phyloP scores from a whole-genome alignment of 345 rosid genomes.

The Melaleuca quinquenervia region DNA sequence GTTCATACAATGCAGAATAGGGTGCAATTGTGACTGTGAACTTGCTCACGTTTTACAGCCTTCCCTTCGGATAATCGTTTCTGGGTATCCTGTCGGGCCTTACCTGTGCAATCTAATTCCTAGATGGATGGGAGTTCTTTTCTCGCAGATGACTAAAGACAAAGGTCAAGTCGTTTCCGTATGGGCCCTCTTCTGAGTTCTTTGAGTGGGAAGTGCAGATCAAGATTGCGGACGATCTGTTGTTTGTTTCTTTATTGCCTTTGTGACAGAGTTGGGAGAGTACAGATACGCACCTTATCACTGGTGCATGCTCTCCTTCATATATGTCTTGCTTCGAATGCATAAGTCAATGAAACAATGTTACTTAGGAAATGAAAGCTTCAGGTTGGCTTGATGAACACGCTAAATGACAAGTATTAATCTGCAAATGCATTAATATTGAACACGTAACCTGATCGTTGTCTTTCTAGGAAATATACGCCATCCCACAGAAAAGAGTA shows the following conservation, averaged over 20 bases:
- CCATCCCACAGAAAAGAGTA: not conserved
- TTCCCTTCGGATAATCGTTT: not conserved
- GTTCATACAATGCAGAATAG: not conserved
- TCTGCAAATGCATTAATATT: not conserved
- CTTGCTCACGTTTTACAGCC: not conserved
- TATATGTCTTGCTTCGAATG: not conserved
- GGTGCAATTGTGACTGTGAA: not conserved
- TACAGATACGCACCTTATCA: not conserved
- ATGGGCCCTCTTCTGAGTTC: not conserved
- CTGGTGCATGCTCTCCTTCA: not conserved
- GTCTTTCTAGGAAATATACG: not conserved
- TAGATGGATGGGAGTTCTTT: not conserved
- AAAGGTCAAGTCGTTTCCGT: not conserved
- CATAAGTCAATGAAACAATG: not conserved
- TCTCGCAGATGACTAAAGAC: not conserved
- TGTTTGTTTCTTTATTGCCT: not conserved
- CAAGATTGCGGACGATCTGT: not conserved
- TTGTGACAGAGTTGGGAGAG: not conserved
- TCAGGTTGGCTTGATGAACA: not conserved
- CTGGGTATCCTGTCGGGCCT: not conserved
- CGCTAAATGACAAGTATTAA: not conserved
- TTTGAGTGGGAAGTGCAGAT: not conserved
- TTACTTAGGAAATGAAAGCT: not conserved
- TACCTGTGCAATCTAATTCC: not conserved
- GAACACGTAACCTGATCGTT: not conserved